Evolutionary conservation across 306 rosid genomes (phyloP).

Genomic region (Heteromeles arbutifolia): DNA sequence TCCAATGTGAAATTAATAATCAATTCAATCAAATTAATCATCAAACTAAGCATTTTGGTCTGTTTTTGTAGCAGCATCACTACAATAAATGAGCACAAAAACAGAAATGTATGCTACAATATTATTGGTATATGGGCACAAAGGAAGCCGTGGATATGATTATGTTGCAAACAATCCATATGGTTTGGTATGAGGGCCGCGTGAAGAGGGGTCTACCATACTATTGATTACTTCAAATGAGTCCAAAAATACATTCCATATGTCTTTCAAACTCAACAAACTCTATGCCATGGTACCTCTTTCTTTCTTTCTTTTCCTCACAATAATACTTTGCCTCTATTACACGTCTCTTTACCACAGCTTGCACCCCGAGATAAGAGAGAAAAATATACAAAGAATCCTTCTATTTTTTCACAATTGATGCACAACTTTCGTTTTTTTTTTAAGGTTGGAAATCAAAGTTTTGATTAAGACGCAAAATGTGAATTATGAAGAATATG

Average conservation of each 20-base stretch:
- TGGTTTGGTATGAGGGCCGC: conserved; percentile 9
- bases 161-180: conserved; percentile 1
- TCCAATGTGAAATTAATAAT: not conserved
- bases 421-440: not conserved
- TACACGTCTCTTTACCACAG: not conserved
- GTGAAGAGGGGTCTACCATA: conserved; percentile 25
- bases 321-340: not conserved
- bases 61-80: not conserved
- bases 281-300: not conserved
- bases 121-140: not conserved
- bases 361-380: not conserved
- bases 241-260: not conserved
- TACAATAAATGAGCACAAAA: not conserved
- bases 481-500: not conserved
- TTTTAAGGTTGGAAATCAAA: not conserved
- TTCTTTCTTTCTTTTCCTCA: not conserved
- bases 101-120: not conserved
- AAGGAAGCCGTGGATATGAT: conserved; percentile 13
- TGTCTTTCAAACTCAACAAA: not conserved
- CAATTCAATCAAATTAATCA: conserved; percentile 1
- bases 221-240: conserved; percentile 16
- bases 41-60: conserved; percentile 5
- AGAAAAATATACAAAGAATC: not conserved
- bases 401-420: not conserved
- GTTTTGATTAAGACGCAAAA: not conserved